A percentile compares a stretch with the other conserved stretches of the same genome.
Evolutionary conservation across 192 early-diverging fungal species (phyloP).

Genomic region (Podochytrium sp.): DNA sequence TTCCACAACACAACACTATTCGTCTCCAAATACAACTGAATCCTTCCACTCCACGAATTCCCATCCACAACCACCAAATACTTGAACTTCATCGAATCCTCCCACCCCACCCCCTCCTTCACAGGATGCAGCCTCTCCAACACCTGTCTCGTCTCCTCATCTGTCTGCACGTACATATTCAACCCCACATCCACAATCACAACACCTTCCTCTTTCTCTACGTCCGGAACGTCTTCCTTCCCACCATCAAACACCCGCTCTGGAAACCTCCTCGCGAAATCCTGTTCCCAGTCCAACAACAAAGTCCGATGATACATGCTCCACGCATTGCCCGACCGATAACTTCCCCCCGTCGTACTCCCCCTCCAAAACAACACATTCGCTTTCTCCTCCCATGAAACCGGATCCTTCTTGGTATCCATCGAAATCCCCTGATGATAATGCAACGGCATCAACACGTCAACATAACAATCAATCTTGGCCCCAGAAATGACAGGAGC

Average conservation of each 20-base stretch:
- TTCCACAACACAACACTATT: background rate
- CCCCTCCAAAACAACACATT: conserved; percentile 15
- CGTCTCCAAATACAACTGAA: background rate
- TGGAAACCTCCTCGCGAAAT: no score
- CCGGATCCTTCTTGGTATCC: background rate
- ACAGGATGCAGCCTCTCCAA: background rate
- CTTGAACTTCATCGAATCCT: background rate
- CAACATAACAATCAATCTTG: background rate
- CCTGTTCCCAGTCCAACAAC: conserved; percentile 5
- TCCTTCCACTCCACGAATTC: background rate
- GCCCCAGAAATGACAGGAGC: conserved; percentile 5
- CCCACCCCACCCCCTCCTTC: background rate
- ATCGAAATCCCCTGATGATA: background rate
- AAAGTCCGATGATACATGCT: conserved; percentile 1
- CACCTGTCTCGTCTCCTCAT: background rate
- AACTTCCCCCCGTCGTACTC: conserved; percentile 2
- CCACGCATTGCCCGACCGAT: background rate
- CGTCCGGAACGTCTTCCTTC: no score
- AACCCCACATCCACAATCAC: background rate
- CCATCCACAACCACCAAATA: conserved; percentile 11
- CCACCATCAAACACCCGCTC: no score
- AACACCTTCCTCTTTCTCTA: no score
- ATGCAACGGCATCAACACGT: background rate
- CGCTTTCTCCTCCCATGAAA: conserved; percentile 1
- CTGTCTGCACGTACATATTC: background rate